A percentile compares a stretch with the other conserved stretches of the same genome.
Evolutionary conservation across 345 rosid genomes (phyloP).

Genomic region (Sonneratia caseolaris): DNA sequence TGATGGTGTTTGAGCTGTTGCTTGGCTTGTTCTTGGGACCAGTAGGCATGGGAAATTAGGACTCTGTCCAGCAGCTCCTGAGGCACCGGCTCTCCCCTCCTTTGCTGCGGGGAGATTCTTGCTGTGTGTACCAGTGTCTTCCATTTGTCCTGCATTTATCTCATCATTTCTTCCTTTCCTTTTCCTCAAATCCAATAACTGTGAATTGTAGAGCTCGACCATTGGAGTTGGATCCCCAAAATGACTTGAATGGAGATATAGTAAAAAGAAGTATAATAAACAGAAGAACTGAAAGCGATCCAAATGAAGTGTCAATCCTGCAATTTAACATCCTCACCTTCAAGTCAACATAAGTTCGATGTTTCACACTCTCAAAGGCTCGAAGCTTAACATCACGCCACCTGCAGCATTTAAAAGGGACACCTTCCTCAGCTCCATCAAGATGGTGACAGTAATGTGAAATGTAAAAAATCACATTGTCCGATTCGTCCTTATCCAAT

Average conservation of each 20-base stretch:
- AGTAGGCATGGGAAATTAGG: slow-evolving; percentile 73
- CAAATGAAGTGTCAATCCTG: background rate
- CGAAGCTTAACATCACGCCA: slow-evolving; percentile 96
- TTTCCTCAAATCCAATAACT: background rate
- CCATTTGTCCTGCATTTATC: slow-evolving; percentile 72
- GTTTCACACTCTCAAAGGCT: slow-evolving; percentile 92
- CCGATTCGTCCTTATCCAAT: no score
- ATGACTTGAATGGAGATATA: background rate
- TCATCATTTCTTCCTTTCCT: background rate
- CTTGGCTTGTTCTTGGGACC: slow-evolving; percentile 87
- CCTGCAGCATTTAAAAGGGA: slow-evolving; percentile 26
- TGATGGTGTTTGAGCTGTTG: slow-evolving; percentile 50
- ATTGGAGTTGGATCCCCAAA: background rate
- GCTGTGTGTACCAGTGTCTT: slow-evolving; percentile 96
- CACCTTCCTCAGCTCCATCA: background rate
- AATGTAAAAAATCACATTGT: no score
- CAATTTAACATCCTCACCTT: slow-evolving; percentile 33
- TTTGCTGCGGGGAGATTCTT: slow-evolving; percentile 90
- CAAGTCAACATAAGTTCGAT: slow-evolving; percentile 88
- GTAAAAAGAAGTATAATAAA: background rate
- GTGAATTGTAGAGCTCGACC: no score
- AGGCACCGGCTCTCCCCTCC: slow-evolving; percentile 98
- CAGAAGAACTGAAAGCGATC: no score
- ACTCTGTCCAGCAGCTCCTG: slow-evolving; percentile 90
- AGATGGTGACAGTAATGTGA: no score